Evolutionary conservation across 2,329 filamentous ascomycete genomes (phyloP), one percentile per base, ranked within the genome.

Genomic region (Hypoxylon sp.): DNA sequence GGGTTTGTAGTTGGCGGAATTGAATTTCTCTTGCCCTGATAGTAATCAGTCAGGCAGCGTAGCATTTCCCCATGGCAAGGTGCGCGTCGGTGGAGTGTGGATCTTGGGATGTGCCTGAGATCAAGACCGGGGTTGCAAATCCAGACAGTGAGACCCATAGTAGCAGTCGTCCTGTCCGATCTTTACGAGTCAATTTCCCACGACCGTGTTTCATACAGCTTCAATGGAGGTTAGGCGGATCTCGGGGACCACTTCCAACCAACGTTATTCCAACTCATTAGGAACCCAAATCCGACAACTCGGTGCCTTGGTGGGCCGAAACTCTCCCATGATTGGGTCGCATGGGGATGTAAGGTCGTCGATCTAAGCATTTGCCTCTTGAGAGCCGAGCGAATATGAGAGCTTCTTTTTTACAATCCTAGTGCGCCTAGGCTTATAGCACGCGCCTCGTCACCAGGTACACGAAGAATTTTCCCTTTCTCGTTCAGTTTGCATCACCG

Each of bases 1-100:
- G n/a, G 36, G 17, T 38, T 38, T 38, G 11, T 38, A 20, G n/a
- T n/a, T 26, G n/a, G 35, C 21, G 23, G 36, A 38, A 26, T 38
- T 25, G 23, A 13, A 25, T 38, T 38, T 13, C n/a, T 4, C 8
- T 3, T 38, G 21, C 13, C n/a, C 36, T 13, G 21, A 27, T 15
- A 29, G 13, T 38, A 38, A 27, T n/a, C n/a, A n/a, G n/a, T n/a
- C n/a, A n/a, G n/a, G 19, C 23, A 26, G 9, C n/a, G 36, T 38
- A 15, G 23, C 36, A 25, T 38, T 27, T 19, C 36, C 36, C 36
- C 36, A 11, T 17, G 36, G 23, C 13, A 19, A 38, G 36, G 36
- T 38, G 27, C 8, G 15, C 5, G 23, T 25, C 13, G 4, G 16
- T 25, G 35, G 36, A 19, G 36, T 17, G 23, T 25, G 12, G 23